Evolutionary conservation across 2,329 filamentous ascomycete species (phyloP).

Genomic region (Sordariomycetes sp.): DNA sequence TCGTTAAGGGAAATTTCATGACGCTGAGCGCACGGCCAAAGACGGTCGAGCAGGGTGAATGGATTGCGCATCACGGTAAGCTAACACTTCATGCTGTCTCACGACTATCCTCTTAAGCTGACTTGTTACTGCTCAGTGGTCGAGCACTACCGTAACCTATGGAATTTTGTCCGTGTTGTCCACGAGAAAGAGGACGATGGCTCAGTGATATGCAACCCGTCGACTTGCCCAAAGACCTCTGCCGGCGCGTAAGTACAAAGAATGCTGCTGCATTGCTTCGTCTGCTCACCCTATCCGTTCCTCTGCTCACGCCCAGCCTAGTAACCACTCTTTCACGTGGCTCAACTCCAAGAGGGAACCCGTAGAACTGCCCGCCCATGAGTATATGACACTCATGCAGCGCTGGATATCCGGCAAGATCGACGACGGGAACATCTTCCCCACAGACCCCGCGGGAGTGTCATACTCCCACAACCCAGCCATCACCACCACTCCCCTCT

Average conservation of each 20-base stretch:
- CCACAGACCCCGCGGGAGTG: constrained; percentile 63
- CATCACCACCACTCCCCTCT: constrained; percentile 44
- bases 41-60: constrained; percentile 88
- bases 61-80: constrained; percentile 84
- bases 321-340: constrained; percentile 95
- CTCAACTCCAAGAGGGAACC: constrained; percentile 77
- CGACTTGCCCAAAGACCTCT: constrained; percentile 82
- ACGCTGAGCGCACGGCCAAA: constrained; percentile 85
- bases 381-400: constrained; percentile 93
- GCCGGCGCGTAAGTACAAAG: constrained; percentile 64
- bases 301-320: constrained; percentile 13
- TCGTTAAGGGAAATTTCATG: constrained; percentile 96
- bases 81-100: background rate
- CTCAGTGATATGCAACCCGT: constrained; percentile 68
- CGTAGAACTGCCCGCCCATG: constrained; percentile 80
- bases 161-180: constrained; percentile 79
- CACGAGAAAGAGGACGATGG: constrained; percentile 75
- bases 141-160: constrained; percentile 80
- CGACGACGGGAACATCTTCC: constrained; percentile 79
- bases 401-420: constrained; percentile 97
- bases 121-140: constrained; percentile 47
- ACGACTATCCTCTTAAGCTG: background rate
- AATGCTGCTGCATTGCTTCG: background rate
- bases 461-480: constrained; percentile 52
- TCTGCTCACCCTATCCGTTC: background rate